Evolutionary conservation across 257 asterid genomes (phyloP).

Genomic region (Osmanthus fragrans): DNA sequence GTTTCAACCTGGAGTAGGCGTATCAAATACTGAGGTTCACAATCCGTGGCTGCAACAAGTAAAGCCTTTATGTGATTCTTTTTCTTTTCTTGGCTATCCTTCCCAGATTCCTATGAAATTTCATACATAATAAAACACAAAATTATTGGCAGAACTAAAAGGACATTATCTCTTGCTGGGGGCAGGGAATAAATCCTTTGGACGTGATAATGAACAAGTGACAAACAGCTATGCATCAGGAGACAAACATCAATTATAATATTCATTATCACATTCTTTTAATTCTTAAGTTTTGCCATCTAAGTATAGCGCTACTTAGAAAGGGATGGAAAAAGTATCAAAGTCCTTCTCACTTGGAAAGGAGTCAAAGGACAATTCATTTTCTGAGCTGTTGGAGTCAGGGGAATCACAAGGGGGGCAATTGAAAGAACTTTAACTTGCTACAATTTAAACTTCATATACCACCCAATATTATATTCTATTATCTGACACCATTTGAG

Average conservation of each 20-base stretch:
- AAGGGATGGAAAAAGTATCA: too few relatives aligned
- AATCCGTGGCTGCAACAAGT: constrained; percentile 93
- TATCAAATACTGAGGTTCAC: constrained; percentile 94
- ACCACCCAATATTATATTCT: background rate
- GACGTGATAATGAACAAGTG: constrained; percentile 13
- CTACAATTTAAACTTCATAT: background rate
- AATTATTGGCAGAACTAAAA: constrained; percentile 19
- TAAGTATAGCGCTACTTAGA: too few relatives aligned
- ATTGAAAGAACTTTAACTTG: background rate
- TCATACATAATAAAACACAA: constrained; percentile 20
- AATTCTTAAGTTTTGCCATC: background rate
- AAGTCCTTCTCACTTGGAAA: too few relatives aligned
- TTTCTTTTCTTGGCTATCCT: constrained; percentile 90
- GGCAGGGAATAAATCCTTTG: background rate
- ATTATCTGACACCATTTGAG: background rate
- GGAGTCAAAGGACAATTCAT: background rate
- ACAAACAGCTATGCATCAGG: constrained; percentile 7
- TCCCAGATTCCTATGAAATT: constrained; percentile 80
- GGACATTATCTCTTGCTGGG: constrained; percentile 6
- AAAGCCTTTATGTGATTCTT: constrained; percentile 82
- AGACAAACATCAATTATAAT: background rate
- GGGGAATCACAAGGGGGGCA: background rate
- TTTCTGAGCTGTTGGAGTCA: background rate
- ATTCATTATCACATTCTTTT: background rate
- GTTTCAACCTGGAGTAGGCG: constrained; percentile 86